Conservation (phyloP, 2,329 filamentous ascomycete species). For the Fusarium veterinarium region DNA sequence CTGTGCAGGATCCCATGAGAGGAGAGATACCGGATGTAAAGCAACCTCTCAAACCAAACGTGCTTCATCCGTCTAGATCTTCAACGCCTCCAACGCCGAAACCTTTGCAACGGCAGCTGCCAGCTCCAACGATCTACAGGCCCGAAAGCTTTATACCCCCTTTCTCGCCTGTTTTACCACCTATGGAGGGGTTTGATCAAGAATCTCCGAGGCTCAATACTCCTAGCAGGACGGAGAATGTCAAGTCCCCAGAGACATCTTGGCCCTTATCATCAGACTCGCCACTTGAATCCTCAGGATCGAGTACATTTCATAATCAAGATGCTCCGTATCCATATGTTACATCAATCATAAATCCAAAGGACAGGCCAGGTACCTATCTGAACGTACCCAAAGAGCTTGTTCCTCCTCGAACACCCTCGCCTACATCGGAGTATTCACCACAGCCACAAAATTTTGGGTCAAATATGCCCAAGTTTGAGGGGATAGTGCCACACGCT, state of each 20-base stretch:
- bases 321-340: constrained; percentile 4
- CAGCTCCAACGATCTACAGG: constrained; percentile 7
- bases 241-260: constrained; percentile 5
- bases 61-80: constrained; percentile 10
- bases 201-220: not conserved
- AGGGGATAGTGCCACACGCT: constrained; percentile 10
- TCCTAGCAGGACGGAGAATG: not conserved
- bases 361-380: not conserved
- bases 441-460: not conserved
- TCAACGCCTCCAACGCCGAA: constrained; percentile 21
- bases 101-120: constrained; percentile 4
- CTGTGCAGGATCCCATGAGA: constrained; percentile 2
- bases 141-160: constrained; percentile 19
- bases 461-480: constrained; percentile 14
- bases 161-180: constrained; percentile 7
- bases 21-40: constrained; percentile 16
- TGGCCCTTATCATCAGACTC: constrained; percentile 27
- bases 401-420: constrained; percentile 16
- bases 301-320: constrained; percentile 21
- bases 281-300: constrained; percentile 21
- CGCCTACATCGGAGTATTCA: constrained; percentile 13
- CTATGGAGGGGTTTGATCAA: not conserved
- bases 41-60: constrained; percentile 13
- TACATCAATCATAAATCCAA: not conserved
- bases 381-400: constrained; percentile 13